These are phyloP conservation scores for Pseudogymnoascus sp. DNA, from an alignment of 2,329 filamentous ascomycete species.

Conservation along the genomic window DNA sequence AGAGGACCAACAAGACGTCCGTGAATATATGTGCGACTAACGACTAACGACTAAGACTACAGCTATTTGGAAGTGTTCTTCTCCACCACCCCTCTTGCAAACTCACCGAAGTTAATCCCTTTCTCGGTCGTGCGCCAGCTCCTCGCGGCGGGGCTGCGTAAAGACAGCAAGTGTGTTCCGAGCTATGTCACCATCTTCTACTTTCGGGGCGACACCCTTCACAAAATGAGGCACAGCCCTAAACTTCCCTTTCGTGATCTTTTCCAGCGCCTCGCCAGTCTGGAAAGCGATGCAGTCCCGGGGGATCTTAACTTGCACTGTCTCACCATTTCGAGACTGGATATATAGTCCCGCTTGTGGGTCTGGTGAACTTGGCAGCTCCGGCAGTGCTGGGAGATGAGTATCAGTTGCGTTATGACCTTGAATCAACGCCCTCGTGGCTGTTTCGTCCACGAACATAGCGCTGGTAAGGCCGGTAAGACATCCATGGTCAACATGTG, in stretches of 20 bases:
- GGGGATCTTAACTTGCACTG: slow-evolving; percentile 89
- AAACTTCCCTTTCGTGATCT: slow-evolving; percentile 86
- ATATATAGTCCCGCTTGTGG: slow-evolving; percentile 88
- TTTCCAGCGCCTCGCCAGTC: slow-evolving; percentile 84
- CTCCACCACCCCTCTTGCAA: slow-evolving; percentile 45
- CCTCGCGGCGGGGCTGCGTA: slow-evolving; percentile 87
- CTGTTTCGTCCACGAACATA: slow-evolving; percentile 85
- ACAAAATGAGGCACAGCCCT: slow-evolving; percentile 96
- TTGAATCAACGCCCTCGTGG: slow-evolving; percentile 27
- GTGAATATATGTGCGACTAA: slow-evolving; percentile 3
- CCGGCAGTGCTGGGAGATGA: slow-evolving; percentile 49
- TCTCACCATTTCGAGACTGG: slow-evolving; percentile 71
- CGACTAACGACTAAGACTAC: not conserved
- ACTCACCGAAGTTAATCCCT: slow-evolving; percentile 66
- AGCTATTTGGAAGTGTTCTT: slow-evolving; percentile 29
- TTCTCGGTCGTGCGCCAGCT: slow-evolving; percentile 65
- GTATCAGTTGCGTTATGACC: slow-evolving; percentile 27
- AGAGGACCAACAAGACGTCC: not conserved
- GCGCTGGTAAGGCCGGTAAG: slow-evolving; percentile 89
- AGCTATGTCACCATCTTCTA: slow-evolving; percentile 50
- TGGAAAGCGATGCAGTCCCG: slow-evolving; percentile 91
- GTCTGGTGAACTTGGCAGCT: slow-evolving; percentile 73
- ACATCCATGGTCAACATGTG: slow-evolving; percentile 85
- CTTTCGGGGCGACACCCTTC: slow-evolving; percentile 59
- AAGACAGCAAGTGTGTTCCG: slow-evolving; percentile 93